Evolutionary conservation across 805 yeast species (phyloP), one percentile per base, ranked within the genome.

Genomic region (Naumovozyma castellii): DNA sequence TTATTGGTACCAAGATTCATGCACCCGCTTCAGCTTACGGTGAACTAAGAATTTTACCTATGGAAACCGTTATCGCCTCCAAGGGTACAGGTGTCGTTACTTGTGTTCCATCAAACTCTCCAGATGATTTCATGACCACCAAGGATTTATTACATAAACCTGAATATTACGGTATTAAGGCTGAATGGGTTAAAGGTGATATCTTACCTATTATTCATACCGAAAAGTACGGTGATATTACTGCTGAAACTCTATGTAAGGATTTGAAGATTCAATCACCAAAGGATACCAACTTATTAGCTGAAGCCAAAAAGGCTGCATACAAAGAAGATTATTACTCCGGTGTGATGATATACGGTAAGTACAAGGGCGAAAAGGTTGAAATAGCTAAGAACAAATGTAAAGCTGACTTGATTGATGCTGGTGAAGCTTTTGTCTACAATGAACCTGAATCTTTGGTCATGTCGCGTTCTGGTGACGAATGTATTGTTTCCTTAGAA

Each of bases 1-100:
- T 92, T 52, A 72, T 92, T 53, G 98, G 98, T 34, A 77, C 97
- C 34, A 78, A 78, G 66, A 83, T 92, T 55, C 65, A 69, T 50
- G 94, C 97, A 28, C 97, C 97, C 40, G 68, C 83, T 50, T 76
- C 96, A 10, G 71, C 71, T 17, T 69, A 78, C 61, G 68, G 75
- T 39, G 76, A 80, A 51, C 69, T 92, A 49, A 74, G 92, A 54
- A 82, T 92, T 42, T 73, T 92, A 49, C 98, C 98, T 51, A 92
- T 92, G 98, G 97, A 90, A 65, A 86, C 97, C 30, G 90, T 92
- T 41, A 72, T 90, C 62, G 94, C 95, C 32, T 72, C 78, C 41
- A 92, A 92, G 71, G 98, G 98, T 75, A 92, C 97, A 35, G 98
- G 97, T 71, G 97, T 92, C 35, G 98, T 92, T 43, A 90, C 97